A percentile compares a stretch with the other conserved stretches of the same genome.
Evolutionary conservation across 2,329 filamentous ascomycete species (phyloP).

Genomic region (Ophiostoma himal-ulmi): DNA sequence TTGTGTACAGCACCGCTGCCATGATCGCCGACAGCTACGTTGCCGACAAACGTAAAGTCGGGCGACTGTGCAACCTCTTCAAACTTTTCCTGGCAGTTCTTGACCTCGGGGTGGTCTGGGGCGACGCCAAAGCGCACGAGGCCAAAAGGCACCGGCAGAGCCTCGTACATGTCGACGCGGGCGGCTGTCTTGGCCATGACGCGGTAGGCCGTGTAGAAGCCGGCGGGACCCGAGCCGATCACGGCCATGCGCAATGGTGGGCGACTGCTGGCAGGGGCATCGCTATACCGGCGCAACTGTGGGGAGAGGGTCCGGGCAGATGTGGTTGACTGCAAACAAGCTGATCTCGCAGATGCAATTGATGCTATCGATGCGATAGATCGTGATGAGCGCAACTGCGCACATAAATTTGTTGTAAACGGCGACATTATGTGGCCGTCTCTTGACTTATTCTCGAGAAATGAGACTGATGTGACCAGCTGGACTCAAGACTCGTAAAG

Average conservation of each 20-base stretch:
- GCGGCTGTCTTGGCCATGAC: constrained; percentile 70
- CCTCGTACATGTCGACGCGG: constrained; percentile 91
- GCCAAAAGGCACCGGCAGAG: constrained; percentile 85
- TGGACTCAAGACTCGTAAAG: background rate
- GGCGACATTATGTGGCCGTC: background rate
- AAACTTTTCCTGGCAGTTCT: constrained; percentile 97
- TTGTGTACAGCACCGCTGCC: constrained; percentile 35
- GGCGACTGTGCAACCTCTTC: constrained; percentile 76
- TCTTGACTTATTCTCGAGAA: background rate
- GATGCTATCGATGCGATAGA: background rate
- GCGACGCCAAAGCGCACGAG: constrained; percentile 91
- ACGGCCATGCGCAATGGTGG: constrained; percentile 67
- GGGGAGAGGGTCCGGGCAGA: background rate
- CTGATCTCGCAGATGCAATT: background rate
- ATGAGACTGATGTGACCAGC: background rate
- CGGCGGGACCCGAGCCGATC: constrained; percentile 88
- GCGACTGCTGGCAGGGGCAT: background rate
- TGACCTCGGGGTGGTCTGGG: constrained; percentile 97
- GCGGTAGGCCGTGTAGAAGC: constrained; percentile 88
- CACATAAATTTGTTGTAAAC: background rate
- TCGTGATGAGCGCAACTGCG: background rate
- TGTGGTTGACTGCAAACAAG: background rate
- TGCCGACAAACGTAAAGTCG: constrained; percentile 86
- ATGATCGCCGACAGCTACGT: constrained; percentile 60
- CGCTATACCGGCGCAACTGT: constrained; percentile 1